Evolutionary conservation across 2,329 filamentous ascomycete genomes (phyloP), one percentile per base, ranked within the genome.

Genomic region (Verticillium klebahnii): DNA sequence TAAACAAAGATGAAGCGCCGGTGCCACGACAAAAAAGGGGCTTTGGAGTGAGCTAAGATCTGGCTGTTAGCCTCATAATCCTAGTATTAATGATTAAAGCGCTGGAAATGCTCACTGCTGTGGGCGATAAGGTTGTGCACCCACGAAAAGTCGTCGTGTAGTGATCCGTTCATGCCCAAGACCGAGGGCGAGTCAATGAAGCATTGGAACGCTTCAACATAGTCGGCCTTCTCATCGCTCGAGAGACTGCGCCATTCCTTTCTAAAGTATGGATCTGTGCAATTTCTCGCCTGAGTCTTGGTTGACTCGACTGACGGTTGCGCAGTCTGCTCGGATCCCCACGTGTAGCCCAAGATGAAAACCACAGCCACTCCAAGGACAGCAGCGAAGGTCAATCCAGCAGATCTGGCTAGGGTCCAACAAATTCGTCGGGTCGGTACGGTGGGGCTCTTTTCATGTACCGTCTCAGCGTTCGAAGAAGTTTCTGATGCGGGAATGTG

Each of bases 91-190:
- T 29, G 29, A 29, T 29, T 1, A 29, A 29, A 29, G 5, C 29
- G 5, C 5, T 6, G 29, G 4, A 6, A 6, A 34, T 31, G 62
- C 62, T 61, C 34, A 65, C 60, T 65, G 57, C 60, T 63, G 14
- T 65, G 62, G n/a, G 64, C 64, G 8, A 65, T 56, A 3, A 65
- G 62, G 34, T 65, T 65, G 40, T 65, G 64, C 1, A 63, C 64
- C 60, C 62, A 65, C 1, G 64, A 60, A n/a, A 65, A 64, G n/a
- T 65, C 64, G 36, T 65, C 57, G 59, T 65, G 63, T 5, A 65
- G 45, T 6, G 64, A 62, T 3, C 62, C 62, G 32, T 64, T 64
- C 59, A 64, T 32, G 3, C 64, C 62, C 19, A 65, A 39, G 29
- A 50, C 56, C 5, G 64, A 65, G 1, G 62, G 62, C 15, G 58